A percentile compares a stretch with the other conserved stretches of the same genome.
Evolutionary conservation across 768 basidiomycete genomes (phyloP).

Genomic region (Amanita thiersii): DNA sequence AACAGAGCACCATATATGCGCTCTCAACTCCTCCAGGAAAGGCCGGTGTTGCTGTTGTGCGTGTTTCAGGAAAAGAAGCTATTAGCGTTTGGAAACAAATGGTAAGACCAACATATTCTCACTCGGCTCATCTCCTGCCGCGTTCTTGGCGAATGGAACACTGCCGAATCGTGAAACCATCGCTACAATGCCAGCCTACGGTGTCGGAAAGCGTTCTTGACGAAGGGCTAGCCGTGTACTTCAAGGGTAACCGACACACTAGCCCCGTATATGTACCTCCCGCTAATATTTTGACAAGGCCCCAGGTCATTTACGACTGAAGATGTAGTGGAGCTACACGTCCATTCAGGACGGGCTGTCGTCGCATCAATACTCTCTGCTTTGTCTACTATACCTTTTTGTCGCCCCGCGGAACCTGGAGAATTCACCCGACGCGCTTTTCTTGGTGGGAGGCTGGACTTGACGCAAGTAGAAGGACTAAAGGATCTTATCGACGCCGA

Average conservation of each 20-base stretch:
- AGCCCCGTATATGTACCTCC: background rate
- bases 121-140: conserved; percentile 1
- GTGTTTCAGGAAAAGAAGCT: conserved; percentile 76
- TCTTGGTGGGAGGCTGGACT: conserved; percentile 69
- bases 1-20: conserved; percentile 77
- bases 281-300: conserved; percentile 28
- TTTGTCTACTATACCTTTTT: conserved; percentile 50
- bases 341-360: conserved; percentile 81
- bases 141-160: conserved; percentile 62
- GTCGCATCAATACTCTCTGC: conserved; percentile 62
- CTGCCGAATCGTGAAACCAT: conserved; percentile 59
- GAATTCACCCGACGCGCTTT: conserved; percentile 88
- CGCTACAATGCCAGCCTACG: background rate
- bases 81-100: conserved; percentile 52
- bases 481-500: conserved; percentile 85
- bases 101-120: conserved; percentile 27
- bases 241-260: conserved; percentile 48
- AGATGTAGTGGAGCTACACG: conserved; percentile 75
- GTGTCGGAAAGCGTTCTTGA: conserved; percentile 56
- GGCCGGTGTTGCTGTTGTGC: conserved; percentile 74
- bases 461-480: conserved; percentile 86
- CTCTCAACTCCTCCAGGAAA: conserved; percentile 83
- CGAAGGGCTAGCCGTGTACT: conserved; percentile 76
- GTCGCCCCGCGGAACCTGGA: conserved; percentile 76
- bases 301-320: conserved; percentile 81